phyloP scores from a whole-genome alignment of 768 basidiomycete species.

The Rickenella mellea region DNA sequence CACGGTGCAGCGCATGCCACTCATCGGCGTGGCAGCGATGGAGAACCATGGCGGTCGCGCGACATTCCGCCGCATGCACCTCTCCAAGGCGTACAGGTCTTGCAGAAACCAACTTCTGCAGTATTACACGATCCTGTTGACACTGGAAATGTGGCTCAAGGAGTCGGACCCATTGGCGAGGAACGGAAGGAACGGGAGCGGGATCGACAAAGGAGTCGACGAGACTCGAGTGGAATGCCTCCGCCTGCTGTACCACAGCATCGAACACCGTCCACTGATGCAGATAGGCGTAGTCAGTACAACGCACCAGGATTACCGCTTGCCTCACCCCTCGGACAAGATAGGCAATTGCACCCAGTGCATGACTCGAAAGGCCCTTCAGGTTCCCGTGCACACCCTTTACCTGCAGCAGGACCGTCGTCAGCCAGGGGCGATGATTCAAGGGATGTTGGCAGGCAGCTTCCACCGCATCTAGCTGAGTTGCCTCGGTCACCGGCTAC shows the following conservation, averaged over 20 bases:
- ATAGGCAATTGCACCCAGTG: too few relatives aligned
- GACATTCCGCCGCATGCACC: conserved; percentile 35
- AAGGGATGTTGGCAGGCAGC: conserved; percentile 37
- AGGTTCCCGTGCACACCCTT: too few relatives aligned
- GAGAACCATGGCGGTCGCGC: conserved; percentile 31
- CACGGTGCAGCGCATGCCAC: conserved; percentile 7
- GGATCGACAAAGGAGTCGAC: too few relatives aligned
- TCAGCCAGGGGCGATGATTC: too few relatives aligned
- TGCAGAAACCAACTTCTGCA: conserved; percentile 42
- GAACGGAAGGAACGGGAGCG: too few relatives aligned
- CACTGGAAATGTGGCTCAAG: background rate
- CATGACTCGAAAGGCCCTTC: too few relatives aligned
- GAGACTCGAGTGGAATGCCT: too few relatives aligned
- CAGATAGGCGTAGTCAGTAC: background rate
- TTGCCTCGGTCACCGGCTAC: conserved; percentile 17
- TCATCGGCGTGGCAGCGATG: conserved; percentile 33
- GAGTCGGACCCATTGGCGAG: background rate
- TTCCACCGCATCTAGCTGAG: conserved; percentile 49
- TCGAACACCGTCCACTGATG: too few relatives aligned
- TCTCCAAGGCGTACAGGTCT: conserved; percentile 37
- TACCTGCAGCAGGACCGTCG: too few relatives aligned
- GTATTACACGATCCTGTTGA: conserved; percentile 6
- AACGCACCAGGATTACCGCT: background rate
- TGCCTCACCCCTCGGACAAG: too few relatives aligned
- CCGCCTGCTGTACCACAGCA: too few relatives aligned